Percentiles rank a stretch among this genome's conserved stretches.
These are phyloP conservation scores for Cyclostephanos tholiformis DNA, from an alignment of 108 stramenopile species.

Conservation along the genomic window DNA sequence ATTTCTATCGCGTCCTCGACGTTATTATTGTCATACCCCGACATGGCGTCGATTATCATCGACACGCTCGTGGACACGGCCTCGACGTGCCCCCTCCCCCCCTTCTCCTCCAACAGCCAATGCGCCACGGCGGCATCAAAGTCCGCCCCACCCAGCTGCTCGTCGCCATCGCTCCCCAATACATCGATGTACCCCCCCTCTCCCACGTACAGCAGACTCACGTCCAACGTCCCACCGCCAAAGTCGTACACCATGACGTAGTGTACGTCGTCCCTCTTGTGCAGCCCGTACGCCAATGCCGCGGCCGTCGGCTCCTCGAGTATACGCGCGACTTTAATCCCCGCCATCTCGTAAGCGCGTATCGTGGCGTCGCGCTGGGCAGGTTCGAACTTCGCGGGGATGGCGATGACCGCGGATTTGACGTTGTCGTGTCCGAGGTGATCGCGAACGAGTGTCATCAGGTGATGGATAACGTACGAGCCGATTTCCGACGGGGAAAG, in stretches of 20 bases:
- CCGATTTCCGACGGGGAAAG: slow-evolving; percentile 80
- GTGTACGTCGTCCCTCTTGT: slow-evolving; percentile 91
- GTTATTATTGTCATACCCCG: slow-evolving; percentile 21
- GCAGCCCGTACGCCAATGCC: slow-evolving; percentile 95
- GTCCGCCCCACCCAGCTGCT: slow-evolving; percentile 87
- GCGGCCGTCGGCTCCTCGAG: slow-evolving; percentile 96
- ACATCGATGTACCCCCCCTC: slow-evolving; percentile 94
- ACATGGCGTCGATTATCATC: slow-evolving; percentile 24
- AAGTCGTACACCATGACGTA: slow-evolving; percentile 98
- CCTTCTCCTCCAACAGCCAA: slow-evolving; percentile 41
- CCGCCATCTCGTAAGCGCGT: slow-evolving; percentile 79
- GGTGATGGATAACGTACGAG: slow-evolving; percentile 73
- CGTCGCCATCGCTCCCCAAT: slow-evolving; percentile 92
- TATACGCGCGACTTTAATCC: slow-evolving; percentile 83
- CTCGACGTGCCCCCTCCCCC: slow-evolving; percentile 27
- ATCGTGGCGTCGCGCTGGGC: slow-evolving; percentile 83
- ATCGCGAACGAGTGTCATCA: slow-evolving; percentile 64
- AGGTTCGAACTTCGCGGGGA: slow-evolving; percentile 95
- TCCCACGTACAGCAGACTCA: slow-evolving; percentile 87
- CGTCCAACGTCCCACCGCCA: slow-evolving; percentile 97
- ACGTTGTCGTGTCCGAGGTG: slow-evolving; percentile 92
- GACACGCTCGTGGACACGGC: slow-evolving; percentile 31
- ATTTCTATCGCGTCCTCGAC: slow-evolving; percentile 61
- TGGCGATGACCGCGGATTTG: slow-evolving; percentile 91
- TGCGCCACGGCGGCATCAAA: slow-evolving; percentile 90